Percentiles rank a stretch among this genome's conserved stretches.
These are phyloP conservation scores for Gnomoniopsis sp. DNA, from an alignment of 2,329 filamentous ascomycete species.

Conservation along the genomic window DNA sequence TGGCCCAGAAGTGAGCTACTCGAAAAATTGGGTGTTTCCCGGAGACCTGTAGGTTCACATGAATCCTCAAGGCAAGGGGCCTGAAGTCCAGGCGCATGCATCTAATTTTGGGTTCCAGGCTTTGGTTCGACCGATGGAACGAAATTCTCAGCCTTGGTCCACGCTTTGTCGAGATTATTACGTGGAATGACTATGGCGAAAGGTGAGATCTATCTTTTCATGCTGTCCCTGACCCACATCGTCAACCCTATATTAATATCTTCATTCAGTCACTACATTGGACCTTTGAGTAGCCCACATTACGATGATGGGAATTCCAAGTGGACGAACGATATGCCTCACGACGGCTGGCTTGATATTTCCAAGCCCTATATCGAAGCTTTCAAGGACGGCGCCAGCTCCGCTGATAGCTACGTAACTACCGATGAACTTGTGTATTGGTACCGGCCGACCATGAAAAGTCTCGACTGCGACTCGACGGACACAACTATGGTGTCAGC, in stretches of 20 bases:
- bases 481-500: slow-evolving; percentile 45
- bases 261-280: slow-evolving; percentile 42
- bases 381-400: slow-evolving; percentile 43
- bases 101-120: not conserved
- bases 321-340: slow-evolving; percentile 49
- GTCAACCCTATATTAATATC: not conserved
- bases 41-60: slow-evolving; percentile 39
- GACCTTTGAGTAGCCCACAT: slow-evolving; percentile 42
- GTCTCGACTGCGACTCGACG: slow-evolving; percentile 46
- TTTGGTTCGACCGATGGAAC: slow-evolving; percentile 59
- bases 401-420: slow-evolving; percentile 33
- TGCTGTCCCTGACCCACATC: not conserved
- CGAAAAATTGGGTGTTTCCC: slow-evolving; percentile 57
- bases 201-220: slow-evolving; percentile 24
- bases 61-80: not conserved
- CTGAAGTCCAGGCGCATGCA: no score
- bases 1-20: slow-evolving; percentile 39
- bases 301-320: slow-evolving; percentile 42
- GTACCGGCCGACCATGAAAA: slow-evolving; percentile 48
- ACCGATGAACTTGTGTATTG: slow-evolving; percentile 52
- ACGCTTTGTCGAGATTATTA: slow-evolving; percentile 44
- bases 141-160: slow-evolving; percentile 40
- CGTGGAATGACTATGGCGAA: slow-evolving; percentile 51
- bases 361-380: slow-evolving; percentile 51
- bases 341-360: slow-evolving; percentile 51